Percentiles rank a stretch among this genome's conserved stretches.
Conservation (phyloP, 768 basidiomycete genomes). For the Glaciozyma martinii region DNA sequence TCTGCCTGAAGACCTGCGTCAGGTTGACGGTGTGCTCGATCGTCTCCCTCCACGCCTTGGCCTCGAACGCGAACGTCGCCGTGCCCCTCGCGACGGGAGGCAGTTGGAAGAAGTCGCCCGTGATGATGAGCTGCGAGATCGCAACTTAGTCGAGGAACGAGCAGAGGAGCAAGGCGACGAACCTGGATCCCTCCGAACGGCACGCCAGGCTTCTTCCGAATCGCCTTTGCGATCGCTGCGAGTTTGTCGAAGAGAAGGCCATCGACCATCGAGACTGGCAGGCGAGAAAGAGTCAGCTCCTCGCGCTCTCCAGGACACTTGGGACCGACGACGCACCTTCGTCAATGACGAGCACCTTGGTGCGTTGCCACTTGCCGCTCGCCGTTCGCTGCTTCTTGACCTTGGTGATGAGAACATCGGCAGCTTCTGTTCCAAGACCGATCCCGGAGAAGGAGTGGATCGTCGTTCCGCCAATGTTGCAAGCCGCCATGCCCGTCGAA, state of each 20-base stretch:
- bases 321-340: conserved; percentile 53
- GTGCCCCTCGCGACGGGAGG: conserved; percentile 72
- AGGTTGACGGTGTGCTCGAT: conserved; percentile 81
- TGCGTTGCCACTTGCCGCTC: conserved; percentile 64
- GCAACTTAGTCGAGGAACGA: neutral
- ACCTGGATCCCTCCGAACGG: conserved; percentile 96
- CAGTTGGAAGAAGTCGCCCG: conserved; percentile 96
- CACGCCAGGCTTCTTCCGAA: conserved; percentile 43
- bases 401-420: conserved; percentile 55
- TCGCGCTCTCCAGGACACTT: neutral
- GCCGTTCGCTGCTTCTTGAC: conserved; percentile 73
- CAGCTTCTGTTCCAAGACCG: conserved; percentile 64
- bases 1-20: conserved; percentile 90
- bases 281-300: neutral
- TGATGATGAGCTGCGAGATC: conserved; percentile 62
- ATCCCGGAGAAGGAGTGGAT: conserved; percentile 94
- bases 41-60: conserved; percentile 60
- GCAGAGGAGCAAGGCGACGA: neutral
- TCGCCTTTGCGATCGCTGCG: conserved; percentile 54
- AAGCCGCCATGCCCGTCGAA: conserved; percentile 92
- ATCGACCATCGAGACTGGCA: conserved; percentile 91
- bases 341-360: conserved; percentile 77
- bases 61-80: conserved; percentile 92
- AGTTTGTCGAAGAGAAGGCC: conserved; percentile 73
- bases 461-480: conserved; percentile 92